These are phyloP conservation scores for Alternaria metachromatica DNA, from an alignment of 2,329 filamentous ascomycete species.

Conservation along the genomic window DNA sequence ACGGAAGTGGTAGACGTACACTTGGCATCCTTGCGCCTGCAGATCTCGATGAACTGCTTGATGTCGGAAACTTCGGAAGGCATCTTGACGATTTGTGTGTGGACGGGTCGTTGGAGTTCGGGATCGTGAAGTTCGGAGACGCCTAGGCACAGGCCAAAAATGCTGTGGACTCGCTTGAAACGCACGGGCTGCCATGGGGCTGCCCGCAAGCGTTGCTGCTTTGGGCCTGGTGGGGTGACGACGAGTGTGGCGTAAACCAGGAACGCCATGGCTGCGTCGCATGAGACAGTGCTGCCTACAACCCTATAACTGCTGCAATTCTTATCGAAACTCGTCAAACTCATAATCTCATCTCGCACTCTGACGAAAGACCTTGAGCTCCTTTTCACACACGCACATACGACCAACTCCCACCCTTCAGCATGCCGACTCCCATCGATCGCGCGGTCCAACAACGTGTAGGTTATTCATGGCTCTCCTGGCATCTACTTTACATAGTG, in stretches of 20 bases:
- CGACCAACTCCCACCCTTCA: conserved; percentile 14
- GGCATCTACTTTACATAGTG: conserved; percentile 32
- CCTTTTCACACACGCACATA: neutral
- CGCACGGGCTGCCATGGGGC: conserved; percentile 41
- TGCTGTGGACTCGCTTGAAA: conserved; percentile 48
- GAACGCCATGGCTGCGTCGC: conserved; percentile 7
- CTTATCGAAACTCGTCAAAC: neutral
- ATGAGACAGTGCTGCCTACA: conserved; percentile 18
- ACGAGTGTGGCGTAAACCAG: conserved; percentile 32
- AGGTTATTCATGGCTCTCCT: conserved; percentile 31
- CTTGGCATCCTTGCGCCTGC: conserved; percentile 98
- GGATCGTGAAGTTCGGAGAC: conserved; percentile 29
- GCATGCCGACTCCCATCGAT: conserved; percentile 59
- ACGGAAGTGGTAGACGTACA: conserved; percentile 70
- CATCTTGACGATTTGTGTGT: conserved; percentile 74
- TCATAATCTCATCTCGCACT: no score
- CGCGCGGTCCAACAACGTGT: conserved; percentile 55
- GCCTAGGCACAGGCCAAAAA: conserved; percentile 14
- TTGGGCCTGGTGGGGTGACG: conserved; percentile 31
- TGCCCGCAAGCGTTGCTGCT: conserved; percentile 20
- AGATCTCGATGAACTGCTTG: conserved; percentile 99
- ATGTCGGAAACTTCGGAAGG: conserved; percentile 98
- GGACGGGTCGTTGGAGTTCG: conserved; percentile 27
- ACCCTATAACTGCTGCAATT: neutral
- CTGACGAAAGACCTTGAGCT: no score